Evolutionary conservation across 306 rosid species (phyloP).

Genomic region (Vachellia collinsii): DNA sequence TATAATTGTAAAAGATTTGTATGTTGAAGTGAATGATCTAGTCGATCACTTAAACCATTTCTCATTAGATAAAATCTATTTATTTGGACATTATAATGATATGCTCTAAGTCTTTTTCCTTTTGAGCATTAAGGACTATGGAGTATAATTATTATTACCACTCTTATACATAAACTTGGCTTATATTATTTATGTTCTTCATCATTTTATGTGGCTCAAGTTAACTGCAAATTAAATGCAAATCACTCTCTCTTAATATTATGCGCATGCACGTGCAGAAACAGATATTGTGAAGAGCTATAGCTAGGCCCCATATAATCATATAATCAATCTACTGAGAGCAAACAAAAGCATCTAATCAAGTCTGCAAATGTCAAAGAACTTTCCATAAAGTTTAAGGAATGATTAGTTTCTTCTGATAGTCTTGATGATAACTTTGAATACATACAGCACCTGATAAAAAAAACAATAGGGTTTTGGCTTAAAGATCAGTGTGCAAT

Average conservation of each 20-base stretch:
- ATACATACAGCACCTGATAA: constrained; percentile 23
- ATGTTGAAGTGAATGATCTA: constrained; percentile 19
- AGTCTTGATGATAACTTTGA: constrained; percentile 9
- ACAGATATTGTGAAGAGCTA: constrained; percentile 16
- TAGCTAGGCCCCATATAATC: background rate
- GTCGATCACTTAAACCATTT: constrained; percentile 1
- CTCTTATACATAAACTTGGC: background rate
- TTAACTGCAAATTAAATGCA: constrained; percentile 14
- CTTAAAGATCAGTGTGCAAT: background rate
- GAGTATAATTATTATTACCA: constrained; percentile 6
- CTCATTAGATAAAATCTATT: constrained; percentile 8
- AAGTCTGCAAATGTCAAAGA: constrained; percentile 19
- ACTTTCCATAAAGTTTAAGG: constrained; percentile 20
- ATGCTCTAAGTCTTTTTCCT: background rate
- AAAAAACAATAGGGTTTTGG: background rate
- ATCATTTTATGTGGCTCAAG: constrained; percentile 21
- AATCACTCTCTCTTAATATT: background rate
- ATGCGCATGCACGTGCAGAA: constrained; percentile 35
- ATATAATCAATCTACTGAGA: constrained; percentile 19
- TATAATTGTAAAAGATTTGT: background rate
- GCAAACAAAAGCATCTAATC: constrained; percentile 33
- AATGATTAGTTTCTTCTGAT: background rate
- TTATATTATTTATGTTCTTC: background rate
- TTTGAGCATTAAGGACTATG: background rate
- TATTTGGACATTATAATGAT: background rate